Percentiles rank a stretch among this genome's conserved stretches.
Conservation (phyloP, 768 basidiomycete genomes). For the Mycena rebaudengoi region DNA sequence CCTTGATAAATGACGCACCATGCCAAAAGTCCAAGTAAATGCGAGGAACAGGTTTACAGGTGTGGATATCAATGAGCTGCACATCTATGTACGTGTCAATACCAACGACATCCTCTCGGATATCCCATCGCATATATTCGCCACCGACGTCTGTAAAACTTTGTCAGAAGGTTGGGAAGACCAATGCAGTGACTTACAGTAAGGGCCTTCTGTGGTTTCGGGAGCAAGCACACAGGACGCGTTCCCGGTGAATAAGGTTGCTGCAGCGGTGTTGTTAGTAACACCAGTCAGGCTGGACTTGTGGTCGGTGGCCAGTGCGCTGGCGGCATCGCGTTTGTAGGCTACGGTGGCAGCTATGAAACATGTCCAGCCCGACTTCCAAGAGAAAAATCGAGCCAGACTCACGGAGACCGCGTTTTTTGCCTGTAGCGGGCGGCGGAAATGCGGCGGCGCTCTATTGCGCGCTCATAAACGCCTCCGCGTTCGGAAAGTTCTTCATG, state of each 20-base stretch:
- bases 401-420: background rate
- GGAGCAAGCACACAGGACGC: slow-evolving; percentile 17
- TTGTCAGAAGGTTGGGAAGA: background rate
- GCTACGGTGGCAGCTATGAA: no score
- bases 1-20: slow-evolving; percentile 8
- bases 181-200: background rate
- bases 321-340: slow-evolving; percentile 7
- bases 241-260: slow-evolving; percentile 9
- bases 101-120: slow-evolving; percentile 21
- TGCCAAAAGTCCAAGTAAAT: slow-evolving; percentile 28
- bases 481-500: background rate
- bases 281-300: slow-evolving; percentile 20
- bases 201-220: slow-evolving; percentile 18
- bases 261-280: slow-evolving; percentile 7
- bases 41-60: slow-evolving; percentile 24
- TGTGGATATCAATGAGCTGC: slow-evolving; percentile 25
- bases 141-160: slow-evolving; percentile 15
- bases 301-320: slow-evolving; percentile 10
- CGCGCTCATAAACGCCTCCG: slow-evolving; percentile 12
- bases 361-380: no score
- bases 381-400: no score
- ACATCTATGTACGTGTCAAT: slow-evolving; percentile 21
- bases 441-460: background rate
- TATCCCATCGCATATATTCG: slow-evolving; percentile 23
- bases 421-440: background rate